Evolutionary conservation across 129 eudicot genomes (phyloP).

Genomic region (Tagetes patula): DNA sequence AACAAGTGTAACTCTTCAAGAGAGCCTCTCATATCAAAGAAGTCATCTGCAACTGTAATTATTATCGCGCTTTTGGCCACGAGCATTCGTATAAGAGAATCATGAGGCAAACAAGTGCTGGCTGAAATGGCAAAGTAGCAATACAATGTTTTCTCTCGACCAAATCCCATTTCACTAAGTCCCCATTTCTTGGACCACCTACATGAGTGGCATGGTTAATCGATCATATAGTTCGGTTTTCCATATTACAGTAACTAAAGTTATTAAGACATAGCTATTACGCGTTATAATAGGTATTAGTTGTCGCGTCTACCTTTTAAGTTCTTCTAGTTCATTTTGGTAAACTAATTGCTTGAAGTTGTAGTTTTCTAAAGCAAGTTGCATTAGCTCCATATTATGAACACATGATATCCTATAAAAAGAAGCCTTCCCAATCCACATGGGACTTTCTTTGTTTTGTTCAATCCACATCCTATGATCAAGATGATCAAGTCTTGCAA

Average conservation of each 20-base stretch:
- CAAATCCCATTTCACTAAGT: conserved; percentile 68
- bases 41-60: conserved; percentile 70
- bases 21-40: conserved; percentile 58
- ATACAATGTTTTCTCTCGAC: conserved; percentile 62
- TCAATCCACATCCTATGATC: conserved; percentile 71
- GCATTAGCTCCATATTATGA: conserved; percentile 39
- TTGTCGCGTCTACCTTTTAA: conserved; percentile 40
- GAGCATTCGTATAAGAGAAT: conserved; percentile 46
- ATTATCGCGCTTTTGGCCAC: conserved; percentile 51
- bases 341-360: conserved; percentile 46
- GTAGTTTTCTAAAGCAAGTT: conserved; percentile 52
- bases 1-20: conserved; percentile 41
- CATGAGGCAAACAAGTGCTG: conserved; percentile 39
- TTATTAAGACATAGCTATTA: no score
- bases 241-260: no score
- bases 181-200: conserved; percentile 71
- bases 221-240: no score
- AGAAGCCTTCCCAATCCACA: conserved; percentile 51
- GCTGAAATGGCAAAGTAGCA: conserved; percentile 51
- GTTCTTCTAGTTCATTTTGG: conserved; percentile 49
- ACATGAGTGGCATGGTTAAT: neutral
- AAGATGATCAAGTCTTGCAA: conserved; percentile 64
- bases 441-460: conserved; percentile 33
- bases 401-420: conserved; percentile 52
- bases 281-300: no score